Conservation (phyloP, 192 early-diverging fungal genomes). For the Geranomyces michiganensis region DNA sequence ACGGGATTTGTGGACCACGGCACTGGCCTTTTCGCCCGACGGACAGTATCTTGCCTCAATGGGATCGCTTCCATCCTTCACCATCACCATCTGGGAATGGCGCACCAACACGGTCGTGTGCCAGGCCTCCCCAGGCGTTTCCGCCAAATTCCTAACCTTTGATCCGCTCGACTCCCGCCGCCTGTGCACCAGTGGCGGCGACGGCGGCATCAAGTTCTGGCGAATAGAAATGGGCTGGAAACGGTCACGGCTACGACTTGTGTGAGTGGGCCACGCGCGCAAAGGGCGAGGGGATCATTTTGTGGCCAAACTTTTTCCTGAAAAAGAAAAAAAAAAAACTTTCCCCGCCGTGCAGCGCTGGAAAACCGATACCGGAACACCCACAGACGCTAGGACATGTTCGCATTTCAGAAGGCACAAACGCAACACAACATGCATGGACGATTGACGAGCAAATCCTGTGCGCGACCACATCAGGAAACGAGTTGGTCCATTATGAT, state of each 20-base stretch:
- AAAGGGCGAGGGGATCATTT: too few relatives aligned
- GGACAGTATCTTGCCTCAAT: constrained; percentile 53
- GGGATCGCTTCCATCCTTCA: constrained; percentile 48
- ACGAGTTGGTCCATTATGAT: constrained; percentile 42
- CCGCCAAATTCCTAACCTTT: constrained; percentile 47
- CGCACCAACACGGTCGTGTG: constrained; percentile 37
- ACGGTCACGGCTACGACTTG: constrained; percentile 31
- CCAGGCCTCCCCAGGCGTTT: constrained; percentile 21
- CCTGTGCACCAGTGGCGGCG: constrained; percentile 47
- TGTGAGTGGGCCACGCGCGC: constrained; percentile 40
- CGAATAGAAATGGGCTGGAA: constrained; percentile 51
- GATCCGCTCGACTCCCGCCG: constrained; percentile 49
- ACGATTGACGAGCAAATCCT: constrained; percentile 30
- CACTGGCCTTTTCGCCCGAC: constrained; percentile 51
- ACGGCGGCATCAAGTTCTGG: constrained; percentile 51
- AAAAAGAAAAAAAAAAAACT: too few relatives aligned
- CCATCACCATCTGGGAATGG: constrained; percentile 58
- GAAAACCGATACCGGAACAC: not conserved
- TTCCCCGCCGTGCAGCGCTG: not conserved
- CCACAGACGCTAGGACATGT: too few relatives aligned
- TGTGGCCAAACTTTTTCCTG: too few relatives aligned
- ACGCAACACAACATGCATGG: constrained; percentile 23
- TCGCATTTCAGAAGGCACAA: too few relatives aligned
- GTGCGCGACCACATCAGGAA: constrained; percentile 22
- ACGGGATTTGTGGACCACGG: constrained; percentile 38